These are phyloP conservation scores for Diaporthe vexans DNA, from an alignment of 2,329 filamentous ascomycete species.

Conservation along the genomic window DNA sequence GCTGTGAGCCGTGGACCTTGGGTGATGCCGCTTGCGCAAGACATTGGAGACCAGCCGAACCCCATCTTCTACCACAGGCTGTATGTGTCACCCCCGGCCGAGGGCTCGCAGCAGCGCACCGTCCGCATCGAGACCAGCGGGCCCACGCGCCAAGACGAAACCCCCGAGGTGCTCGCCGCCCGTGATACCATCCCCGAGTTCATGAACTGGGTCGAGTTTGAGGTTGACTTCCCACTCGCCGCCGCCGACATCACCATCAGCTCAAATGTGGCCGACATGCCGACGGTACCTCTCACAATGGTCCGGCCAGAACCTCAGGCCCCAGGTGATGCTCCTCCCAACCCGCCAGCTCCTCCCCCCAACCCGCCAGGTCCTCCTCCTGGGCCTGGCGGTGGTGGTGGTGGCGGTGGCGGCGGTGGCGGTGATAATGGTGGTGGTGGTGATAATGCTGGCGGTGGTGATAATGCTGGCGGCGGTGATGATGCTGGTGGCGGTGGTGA, in stretches of 20 bases:
- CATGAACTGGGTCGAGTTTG: slow-evolving; percentile 7
- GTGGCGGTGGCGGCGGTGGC: slow-evolving; percentile 1
- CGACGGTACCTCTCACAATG: neutral
- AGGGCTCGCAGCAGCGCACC: neutral
- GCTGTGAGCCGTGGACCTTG: neutral
- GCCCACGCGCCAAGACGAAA: neutral
- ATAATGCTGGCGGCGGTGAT: too few species aligned
- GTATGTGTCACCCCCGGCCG: neutral
- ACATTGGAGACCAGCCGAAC: neutral
- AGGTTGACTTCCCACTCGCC: neutral
- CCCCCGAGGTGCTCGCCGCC: neutral
- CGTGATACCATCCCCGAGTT: neutral
- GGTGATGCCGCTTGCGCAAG: slow-evolving; percentile 2
- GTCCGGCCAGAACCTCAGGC: neutral
- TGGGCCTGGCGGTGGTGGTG: neutral
- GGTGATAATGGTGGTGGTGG: neutral
- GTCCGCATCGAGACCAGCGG: slow-evolving; percentile 7
- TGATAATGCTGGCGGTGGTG: too few species aligned
- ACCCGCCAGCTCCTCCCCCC: too few species aligned
- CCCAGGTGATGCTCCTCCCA: too few species aligned
- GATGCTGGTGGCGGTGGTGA: too few species aligned
- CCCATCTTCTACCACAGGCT: neutral
- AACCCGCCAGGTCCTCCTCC: neutral
- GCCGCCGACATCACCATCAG: neutral
- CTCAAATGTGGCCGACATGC: neutral